Percentiles rank a stretch among this genome's conserved stretches.
These are phyloP conservation scores for Porphyrellus cyaneotinctus DNA, from an alignment of 768 basidiomycete genomes.

Conservation along the genomic window DNA sequence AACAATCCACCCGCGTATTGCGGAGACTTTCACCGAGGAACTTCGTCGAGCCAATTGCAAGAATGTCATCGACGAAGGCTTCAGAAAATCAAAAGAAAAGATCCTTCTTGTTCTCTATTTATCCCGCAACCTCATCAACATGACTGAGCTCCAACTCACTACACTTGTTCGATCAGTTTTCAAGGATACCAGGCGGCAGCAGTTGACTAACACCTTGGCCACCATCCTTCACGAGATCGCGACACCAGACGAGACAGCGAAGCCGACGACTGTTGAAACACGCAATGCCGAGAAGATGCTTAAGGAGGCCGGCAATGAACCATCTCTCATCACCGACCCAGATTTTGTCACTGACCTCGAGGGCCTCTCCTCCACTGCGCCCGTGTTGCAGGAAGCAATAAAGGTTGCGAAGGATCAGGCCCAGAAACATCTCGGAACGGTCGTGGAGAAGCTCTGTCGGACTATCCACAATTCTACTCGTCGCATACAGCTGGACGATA, in stretches of 20 bases:
- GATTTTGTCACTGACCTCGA: conserved; percentile 26
- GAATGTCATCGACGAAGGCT: conserved; percentile 14
- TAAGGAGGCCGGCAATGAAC: conserved; percentile 19
- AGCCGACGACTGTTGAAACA: conserved; percentile 10
- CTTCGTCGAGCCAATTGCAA: conserved; percentile 13
- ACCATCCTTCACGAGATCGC: conserved; percentile 15
- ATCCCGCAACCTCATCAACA: conserved; percentile 10
- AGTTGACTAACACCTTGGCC: conserved; percentile 12
- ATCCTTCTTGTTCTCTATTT: conserved; percentile 19
- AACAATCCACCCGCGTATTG: conserved; percentile 16
- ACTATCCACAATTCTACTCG: conserved; percentile 6
- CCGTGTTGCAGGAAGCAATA: conserved; percentile 16
- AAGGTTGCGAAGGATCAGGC: conserved; percentile 13
- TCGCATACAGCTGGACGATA: conserved; percentile 18
- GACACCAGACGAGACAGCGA: background rate
- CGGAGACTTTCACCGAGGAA: conserved; percentile 18
- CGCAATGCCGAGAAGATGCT: conserved; percentile 18
- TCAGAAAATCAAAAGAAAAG: conserved; percentile 23
- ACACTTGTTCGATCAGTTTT: conserved; percentile 13
- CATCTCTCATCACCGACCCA: conserved; percentile 18
- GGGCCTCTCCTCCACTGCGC: conserved; percentile 4
- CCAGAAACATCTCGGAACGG: conserved; percentile 14
- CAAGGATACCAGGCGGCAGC: conserved; percentile 13
- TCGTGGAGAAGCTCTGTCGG: conserved; percentile 20
- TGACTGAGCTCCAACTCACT: conserved; percentile 11